Conservation (phyloP, 2,329 filamentous ascomycete genomes). For the Cladosporium sp. region DNA sequence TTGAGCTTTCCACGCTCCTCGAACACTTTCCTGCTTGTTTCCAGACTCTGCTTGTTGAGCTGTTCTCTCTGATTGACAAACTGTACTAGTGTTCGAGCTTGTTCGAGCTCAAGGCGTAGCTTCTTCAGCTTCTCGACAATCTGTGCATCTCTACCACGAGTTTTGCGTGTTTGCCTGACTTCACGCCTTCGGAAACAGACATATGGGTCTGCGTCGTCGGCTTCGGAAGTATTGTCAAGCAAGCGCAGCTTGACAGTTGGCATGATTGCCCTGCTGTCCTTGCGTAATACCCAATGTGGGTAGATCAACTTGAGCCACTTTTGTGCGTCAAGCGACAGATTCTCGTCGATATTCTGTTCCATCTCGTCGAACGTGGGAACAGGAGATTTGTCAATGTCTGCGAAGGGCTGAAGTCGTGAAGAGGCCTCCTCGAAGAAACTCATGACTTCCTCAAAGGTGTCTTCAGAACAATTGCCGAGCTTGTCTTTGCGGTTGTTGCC, state of each 20-base stretch:
- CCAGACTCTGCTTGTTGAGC: slow-evolving; percentile 74
- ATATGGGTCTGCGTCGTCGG: slow-evolving; percentile 93
- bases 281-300: slow-evolving; percentile 80
- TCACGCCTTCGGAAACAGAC: slow-evolving; percentile 97
- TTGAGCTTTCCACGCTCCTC: slow-evolving; percentile 80
- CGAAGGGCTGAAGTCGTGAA: slow-evolving; percentile 80
- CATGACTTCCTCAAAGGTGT: slow-evolving; percentile 93
- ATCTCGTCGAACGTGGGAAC: slow-evolving; percentile 61
- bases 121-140: slow-evolving; percentile 93
- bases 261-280: slow-evolving; percentile 72
- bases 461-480: slow-evolving; percentile 71
- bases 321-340: slow-evolving; percentile 55
- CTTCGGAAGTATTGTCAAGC: slow-evolving; percentile 91
- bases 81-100: slow-evolving; percentile 77
- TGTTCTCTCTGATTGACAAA: slow-evolving; percentile 79
- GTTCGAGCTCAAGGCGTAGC: slow-evolving; percentile 85
- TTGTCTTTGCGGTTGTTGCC: slow-evolving; percentile 39
- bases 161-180: slow-evolving; percentile 92
- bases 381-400: slow-evolving; percentile 84
- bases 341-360: slow-evolving; percentile 64
- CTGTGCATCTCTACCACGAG: slow-evolving; percentile 87
- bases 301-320: slow-evolving; percentile 77
- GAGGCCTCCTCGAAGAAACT: slow-evolving; percentile 91
- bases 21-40: slow-evolving; percentile 75
- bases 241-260: slow-evolving; percentile 68